These are phyloP conservation scores for Dactylella cylindrospora DNA, from an alignment of 2,329 filamentous ascomycete species.

Conservation along the genomic window DNA sequence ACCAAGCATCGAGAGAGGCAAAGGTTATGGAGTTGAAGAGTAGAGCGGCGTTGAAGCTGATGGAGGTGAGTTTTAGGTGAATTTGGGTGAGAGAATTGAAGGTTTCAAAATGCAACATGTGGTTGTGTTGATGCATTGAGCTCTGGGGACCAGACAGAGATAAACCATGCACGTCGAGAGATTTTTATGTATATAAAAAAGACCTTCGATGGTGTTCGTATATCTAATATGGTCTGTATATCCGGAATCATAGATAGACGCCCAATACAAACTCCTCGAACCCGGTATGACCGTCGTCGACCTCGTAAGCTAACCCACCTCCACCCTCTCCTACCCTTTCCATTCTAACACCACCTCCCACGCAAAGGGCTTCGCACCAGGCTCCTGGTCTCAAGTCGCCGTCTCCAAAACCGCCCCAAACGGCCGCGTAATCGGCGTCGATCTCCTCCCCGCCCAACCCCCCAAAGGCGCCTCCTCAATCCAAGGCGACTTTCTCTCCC, in stretches of 20 bases:
- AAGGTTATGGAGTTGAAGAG: slow-evolving; percentile 80
- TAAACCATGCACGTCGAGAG: no score
- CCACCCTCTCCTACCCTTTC: slow-evolving; percentile 7
- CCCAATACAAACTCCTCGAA: slow-evolving; percentile 76
- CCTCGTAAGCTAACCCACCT: slow-evolving; percentile 61
- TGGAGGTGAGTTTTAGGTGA: slow-evolving; percentile 63
- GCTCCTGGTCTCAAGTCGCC: slow-evolving; percentile 74
- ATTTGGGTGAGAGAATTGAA: slow-evolving; percentile 19
- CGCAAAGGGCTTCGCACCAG: slow-evolving; percentile 75
- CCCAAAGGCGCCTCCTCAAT: slow-evolving; percentile 90
- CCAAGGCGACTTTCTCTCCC: slow-evolving; percentile 87
- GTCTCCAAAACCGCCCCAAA: slow-evolving; percentile 72
- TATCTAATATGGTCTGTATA: no score
- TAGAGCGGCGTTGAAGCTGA: slow-evolving; percentile 86
- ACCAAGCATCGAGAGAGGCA: slow-evolving; percentile 72
- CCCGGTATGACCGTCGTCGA: slow-evolving; percentile 84
- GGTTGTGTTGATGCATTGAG: no score
- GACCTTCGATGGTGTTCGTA: no score
- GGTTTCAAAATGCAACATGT: no score
- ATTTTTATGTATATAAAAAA: no score
- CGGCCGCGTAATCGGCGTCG: slow-evolving; percentile 84
- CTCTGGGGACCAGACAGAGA: no score
- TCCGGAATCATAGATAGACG: slow-evolving; percentile 62
- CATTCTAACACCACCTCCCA: not conserved
- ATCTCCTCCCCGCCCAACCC: slow-evolving; percentile 88